phyloP scores from a whole-genome alignment of 1,284 basidiomycete genomes.

The Apiotrichum porosum region DNA sequence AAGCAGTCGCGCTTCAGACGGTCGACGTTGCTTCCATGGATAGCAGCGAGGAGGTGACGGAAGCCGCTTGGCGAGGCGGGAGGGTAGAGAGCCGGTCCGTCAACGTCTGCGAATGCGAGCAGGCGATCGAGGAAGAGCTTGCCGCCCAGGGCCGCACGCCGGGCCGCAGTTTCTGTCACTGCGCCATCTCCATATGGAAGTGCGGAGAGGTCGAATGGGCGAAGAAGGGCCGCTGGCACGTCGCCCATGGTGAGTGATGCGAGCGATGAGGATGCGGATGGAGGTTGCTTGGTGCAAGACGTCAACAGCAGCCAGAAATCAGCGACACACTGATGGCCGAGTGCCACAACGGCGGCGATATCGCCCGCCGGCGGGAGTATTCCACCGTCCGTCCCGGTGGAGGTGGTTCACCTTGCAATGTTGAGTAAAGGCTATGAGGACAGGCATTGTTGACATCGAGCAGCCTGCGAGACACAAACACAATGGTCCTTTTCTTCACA shows the following conservation, averaged over 20 bases:
- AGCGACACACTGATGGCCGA: background rate
- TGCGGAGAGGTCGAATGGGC: conserved; percentile 38
- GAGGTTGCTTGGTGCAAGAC: background rate
- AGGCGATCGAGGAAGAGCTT: conserved; percentile 40
- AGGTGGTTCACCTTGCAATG: conserved; percentile 4
- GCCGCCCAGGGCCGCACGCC: conserved; percentile 16
- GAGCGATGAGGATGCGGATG: background rate
- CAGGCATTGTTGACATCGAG: background rate
- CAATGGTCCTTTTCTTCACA: conserved; percentile 58
- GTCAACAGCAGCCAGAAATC: background rate
- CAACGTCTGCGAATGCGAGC: conserved; percentile 22
- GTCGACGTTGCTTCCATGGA: conserved; percentile 27
- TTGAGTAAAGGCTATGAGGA: background rate
- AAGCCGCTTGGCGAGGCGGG: conserved; percentile 31
- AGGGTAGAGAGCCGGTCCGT: conserved; percentile 33
- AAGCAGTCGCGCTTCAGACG: conserved; percentile 42
- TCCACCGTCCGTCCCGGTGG: too few species aligned
- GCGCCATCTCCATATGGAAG: conserved; percentile 22
- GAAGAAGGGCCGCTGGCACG: conserved; percentile 30
- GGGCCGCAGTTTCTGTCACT: background rate
- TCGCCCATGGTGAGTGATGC: conserved; percentile 10
- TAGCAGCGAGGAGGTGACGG: conserved; percentile 32
- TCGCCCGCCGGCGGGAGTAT: too few species aligned
- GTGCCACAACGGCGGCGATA: too few species aligned
- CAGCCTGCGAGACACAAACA: background rate